Conservation (phyloP, 768 basidiomycete species). For the Suillus americanus region DNA sequence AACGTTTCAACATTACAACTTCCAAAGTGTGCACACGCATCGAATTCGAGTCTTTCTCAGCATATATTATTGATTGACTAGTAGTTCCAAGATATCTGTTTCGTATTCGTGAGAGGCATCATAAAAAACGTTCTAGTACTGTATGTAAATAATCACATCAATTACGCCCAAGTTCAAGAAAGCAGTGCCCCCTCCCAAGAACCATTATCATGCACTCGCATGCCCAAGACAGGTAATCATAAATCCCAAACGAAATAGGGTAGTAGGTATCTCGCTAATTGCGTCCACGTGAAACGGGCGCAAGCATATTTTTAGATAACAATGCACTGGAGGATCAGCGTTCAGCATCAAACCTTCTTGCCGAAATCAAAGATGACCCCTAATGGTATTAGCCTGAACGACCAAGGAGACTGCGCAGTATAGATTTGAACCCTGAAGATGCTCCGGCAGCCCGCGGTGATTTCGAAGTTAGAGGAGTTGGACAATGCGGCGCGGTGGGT, state of each 20-base stretch:
- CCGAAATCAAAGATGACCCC: not conserved
- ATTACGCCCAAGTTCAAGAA: not conserved
- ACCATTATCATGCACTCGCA: not conserved
- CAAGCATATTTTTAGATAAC: not conserved
- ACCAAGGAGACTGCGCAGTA: not conserved
- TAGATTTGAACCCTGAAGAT: not conserved
- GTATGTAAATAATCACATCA: not conserved
- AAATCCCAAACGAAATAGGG: not conserved
- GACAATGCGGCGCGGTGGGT: not conserved
- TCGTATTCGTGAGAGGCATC: not conserved
- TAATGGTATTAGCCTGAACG: not conserved
- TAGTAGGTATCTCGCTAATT: not conserved
- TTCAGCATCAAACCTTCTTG: not conserved
- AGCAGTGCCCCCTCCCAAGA: not conserved
- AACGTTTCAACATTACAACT: too few relatives aligned
- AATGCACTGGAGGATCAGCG: not conserved
- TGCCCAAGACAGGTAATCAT: not conserved
- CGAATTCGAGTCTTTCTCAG: not conserved
- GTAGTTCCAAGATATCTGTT: not conserved
- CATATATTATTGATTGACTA: not conserved
- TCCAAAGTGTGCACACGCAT: not conserved
- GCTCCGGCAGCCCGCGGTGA: not conserved
- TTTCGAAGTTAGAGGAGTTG: not conserved
- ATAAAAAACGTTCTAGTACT: not conserved
- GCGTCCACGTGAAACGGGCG: not conserved